phyloP scores from a whole-genome alignment of 2,329 filamentous ascomycete species.

The Exophiala calicioides region DNA sequence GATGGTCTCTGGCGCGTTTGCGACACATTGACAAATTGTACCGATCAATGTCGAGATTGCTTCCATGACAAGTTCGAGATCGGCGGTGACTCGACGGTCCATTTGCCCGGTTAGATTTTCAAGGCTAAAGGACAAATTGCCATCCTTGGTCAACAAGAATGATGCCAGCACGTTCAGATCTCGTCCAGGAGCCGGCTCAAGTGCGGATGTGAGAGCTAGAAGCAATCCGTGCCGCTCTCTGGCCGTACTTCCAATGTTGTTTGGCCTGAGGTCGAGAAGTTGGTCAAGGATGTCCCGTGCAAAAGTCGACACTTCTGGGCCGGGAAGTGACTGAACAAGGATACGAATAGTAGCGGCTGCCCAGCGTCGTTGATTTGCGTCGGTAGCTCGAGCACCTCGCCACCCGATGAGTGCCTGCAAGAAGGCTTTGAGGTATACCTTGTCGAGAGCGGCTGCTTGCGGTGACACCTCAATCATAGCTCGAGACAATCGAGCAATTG shows the following conservation, averaged over 20 bases:
- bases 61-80: constrained; percentile 33
- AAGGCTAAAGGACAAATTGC: constrained; percentile 9
- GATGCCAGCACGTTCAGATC: background rate
- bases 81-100: constrained; percentile 30
- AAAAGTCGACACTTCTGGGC: constrained; percentile 7
- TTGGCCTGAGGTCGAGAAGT: constrained; percentile 38
- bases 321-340: constrained; percentile 35
- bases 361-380: constrained; percentile 70
- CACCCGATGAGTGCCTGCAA: constrained; percentile 73
- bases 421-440: constrained; percentile 67
- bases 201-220: constrained; percentile 41
- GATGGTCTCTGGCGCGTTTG: background rate
- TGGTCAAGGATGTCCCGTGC: constrained; percentile 33
- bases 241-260: constrained; percentile 42
- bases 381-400: constrained; percentile 82
- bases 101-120: constrained; percentile 22
- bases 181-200: constrained; percentile 35
- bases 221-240: constrained; percentile 49
- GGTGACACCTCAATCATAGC: constrained; percentile 77
- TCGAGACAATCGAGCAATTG: constrained; percentile 81
- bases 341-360: constrained; percentile 69
- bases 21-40: constrained; percentile 26
- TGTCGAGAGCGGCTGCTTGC: constrained; percentile 65
- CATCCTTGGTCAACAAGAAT: constrained; percentile 15
- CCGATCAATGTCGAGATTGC: constrained; percentile 21